Percentiles rank a stretch among this genome's conserved stretches.
Evolutionary conservation across 345 rosid genomes (phyloP).

Genomic region (Aurinia saxatilis): DNA sequence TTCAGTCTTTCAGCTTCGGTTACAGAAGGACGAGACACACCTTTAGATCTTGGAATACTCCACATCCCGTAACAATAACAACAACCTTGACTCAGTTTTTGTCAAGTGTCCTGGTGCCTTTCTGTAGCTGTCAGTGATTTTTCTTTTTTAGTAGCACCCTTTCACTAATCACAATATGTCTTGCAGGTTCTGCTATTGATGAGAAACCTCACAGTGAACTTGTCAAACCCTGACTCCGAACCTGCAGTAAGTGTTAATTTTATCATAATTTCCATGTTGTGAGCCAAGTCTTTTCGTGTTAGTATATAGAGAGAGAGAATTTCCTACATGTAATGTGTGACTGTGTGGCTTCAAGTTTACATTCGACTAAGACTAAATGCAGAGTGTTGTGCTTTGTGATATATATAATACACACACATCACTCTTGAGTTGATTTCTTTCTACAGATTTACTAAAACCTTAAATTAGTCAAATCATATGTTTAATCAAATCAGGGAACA

Average conservation of each 20-base stretch:
- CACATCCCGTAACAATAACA: too few species aligned
- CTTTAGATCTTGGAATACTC: too few species aligned
- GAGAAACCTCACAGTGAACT: slow-evolving; percentile 90
- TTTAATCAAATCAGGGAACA: too few species aligned
- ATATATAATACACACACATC: background rate
- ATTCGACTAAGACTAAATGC: background rate
- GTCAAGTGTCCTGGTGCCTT: background rate
- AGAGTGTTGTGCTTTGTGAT: background rate
- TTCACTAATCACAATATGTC: slow-evolving; percentile 15
- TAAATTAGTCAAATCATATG: slow-evolving; percentile 28
- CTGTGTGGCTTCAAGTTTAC: background rate
- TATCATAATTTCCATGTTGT: background rate
- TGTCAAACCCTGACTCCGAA: slow-evolving; percentile 81
- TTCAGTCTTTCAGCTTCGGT: too few species aligned
- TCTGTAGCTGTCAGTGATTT: slow-evolving; percentile 2
- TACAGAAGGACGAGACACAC: too few species aligned
- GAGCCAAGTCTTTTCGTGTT: background rate
- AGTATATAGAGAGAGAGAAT: background rate
- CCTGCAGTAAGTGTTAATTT: slow-evolving; percentile 60
- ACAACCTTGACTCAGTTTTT: too few species aligned
- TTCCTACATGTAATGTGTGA: background rate
- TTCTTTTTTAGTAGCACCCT: background rate
- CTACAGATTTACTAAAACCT: slow-evolving; percentile 20
- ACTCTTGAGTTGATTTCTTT: background rate
- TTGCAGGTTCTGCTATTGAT: slow-evolving; percentile 79